Percentiles rank a stretch among this genome's conserved stretches.
Conservation (phyloP, 257 asterid genomes). For the Salvia hispanica region DNA sequence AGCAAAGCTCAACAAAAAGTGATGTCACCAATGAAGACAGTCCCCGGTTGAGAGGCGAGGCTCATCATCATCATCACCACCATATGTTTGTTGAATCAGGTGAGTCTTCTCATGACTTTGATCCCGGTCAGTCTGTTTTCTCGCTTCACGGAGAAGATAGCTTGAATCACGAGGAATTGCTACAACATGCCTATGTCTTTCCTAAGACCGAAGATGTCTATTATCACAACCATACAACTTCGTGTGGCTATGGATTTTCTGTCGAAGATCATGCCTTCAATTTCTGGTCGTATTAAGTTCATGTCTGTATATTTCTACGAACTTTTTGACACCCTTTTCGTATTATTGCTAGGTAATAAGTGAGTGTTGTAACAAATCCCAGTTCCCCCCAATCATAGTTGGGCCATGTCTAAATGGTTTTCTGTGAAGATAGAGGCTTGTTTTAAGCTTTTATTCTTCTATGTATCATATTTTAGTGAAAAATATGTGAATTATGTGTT, state of each 20-base stretch:
- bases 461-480: conserved; percentile 1
- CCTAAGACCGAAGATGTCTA: conserved; percentile 40
- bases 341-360: background rate
- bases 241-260: conserved; percentile 50
- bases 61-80: conserved; percentile 11
- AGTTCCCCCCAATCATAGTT: background rate
- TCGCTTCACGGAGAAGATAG: conserved; percentile 49
- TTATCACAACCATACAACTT: conserved; percentile 34
- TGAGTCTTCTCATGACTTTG: conserved; percentile 46
- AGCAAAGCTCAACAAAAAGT: conserved; percentile 45
- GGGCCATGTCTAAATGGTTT: background rate
- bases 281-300: conserved; percentile 61
- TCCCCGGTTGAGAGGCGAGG: conserved; percentile 39
- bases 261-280: conserved; percentile 63
- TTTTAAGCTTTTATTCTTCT: background rate
- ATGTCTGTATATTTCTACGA: background rate
- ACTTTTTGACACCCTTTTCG: background rate
- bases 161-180: conserved; percentile 34
- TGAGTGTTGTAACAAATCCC: conserved; percentile 10
- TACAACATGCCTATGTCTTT: conserved; percentile 30
- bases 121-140: conserved; percentile 43
- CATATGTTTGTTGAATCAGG: conserved; percentile 43
- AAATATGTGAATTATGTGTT: background rate
- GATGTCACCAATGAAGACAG: conserved; percentile 49
- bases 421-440: no score